Evolutionary conservation across 2,329 filamentous ascomycete genomes (phyloP), one percentile per base, ranked within the genome.

Genomic region (Phialophora verrucosa): DNA sequence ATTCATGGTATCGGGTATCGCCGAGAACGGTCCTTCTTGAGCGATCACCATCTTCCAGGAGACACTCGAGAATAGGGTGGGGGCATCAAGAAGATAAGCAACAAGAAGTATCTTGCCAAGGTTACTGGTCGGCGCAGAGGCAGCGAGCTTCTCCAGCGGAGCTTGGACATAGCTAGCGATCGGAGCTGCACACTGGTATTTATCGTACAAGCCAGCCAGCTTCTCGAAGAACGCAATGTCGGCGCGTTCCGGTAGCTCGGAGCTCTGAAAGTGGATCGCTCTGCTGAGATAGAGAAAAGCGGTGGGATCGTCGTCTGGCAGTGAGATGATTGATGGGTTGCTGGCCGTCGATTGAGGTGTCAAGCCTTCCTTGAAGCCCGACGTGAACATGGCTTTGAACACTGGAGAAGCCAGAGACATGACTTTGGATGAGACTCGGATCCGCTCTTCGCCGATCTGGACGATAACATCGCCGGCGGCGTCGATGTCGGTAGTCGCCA

Each of bases 341-440:
- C 38, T 44, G 23, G 23, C 29, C 7, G 27, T 32, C 7, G 14
- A 20, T 31, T 42, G 47, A 12, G 6, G 1, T 0, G 47, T 54
- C n/a, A 32, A 17, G 27, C 59, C 32, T 23, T 61, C 59, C 42
- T 31, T 53, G 32, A 61, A 61, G 23, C 59, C 59, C 38, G 59
- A 54, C 0, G n/a, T 51, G 47, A 61, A 50, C 59, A 61, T 53
- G 29, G 27, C 49, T 31, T 12, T 14, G 23, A 54, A 51, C 10
- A 61, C 49, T 14, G 59, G 47, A 42, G 59, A 61, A 2, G 59
- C 49, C 11, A 61, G 32, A 38, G 59, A 61, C 27, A 61, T 44
- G 44, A 54, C 49, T 23, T 61, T 54, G 20, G 59, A 61, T 4
- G 59, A 61, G n/a, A 54, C 23, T 38, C 47, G 50, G 29, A 51